phyloP scores from a whole-genome alignment of 345 rosid genomes.

The Lepidium africanum region DNA sequence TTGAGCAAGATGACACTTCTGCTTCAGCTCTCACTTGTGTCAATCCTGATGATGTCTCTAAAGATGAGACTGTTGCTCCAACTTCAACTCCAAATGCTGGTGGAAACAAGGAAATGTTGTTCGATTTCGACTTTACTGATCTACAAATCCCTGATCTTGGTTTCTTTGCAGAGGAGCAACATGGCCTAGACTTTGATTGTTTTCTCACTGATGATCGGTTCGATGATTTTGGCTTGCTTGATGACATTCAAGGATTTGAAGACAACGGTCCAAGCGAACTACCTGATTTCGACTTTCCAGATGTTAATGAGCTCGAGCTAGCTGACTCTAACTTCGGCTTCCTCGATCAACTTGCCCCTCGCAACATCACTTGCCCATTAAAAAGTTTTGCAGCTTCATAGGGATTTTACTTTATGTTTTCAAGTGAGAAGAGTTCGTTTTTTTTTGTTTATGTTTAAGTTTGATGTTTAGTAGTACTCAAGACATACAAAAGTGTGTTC shows the following conservation, averaged over 20 bases:
- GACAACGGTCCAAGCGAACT: slow-evolving; percentile 42
- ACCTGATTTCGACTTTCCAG: slow-evolving; percentile 64
- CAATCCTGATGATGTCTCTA: background rate
- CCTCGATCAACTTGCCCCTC: slow-evolving; percentile 22
- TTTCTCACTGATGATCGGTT: slow-evolving; percentile 36
- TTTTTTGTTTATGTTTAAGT: background rate
- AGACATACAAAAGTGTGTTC: slow-evolving; percentile 22
- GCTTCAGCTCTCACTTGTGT: slow-evolving; percentile 24
- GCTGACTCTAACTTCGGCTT: slow-evolving; percentile 37
- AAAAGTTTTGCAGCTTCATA: slow-evolving; percentile 76
- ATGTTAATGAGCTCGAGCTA: slow-evolving; percentile 37
- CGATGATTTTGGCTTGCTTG: slow-evolving; percentile 47
- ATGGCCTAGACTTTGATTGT: slow-evolving; percentile 36
- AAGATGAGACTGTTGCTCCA: background rate
- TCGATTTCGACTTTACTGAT: slow-evolving; percentile 26
- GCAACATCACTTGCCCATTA: slow-evolving; percentile 52
- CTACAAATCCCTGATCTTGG: slow-evolving; percentile 40
- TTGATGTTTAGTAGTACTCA: background rate
- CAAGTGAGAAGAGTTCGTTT: slow-evolving; percentile 1
- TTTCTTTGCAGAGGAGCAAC: slow-evolving; percentile 37
- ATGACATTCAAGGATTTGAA: slow-evolving; percentile 45
- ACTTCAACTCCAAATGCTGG: background rate
- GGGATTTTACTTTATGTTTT: slow-evolving; percentile 13
- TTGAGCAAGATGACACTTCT: slow-evolving; percentile 39
- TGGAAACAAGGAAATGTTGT: slow-evolving; percentile 11